Conservation (phyloP, 306 rosid genomes). For the Acacia melanoxylon region DNA sequence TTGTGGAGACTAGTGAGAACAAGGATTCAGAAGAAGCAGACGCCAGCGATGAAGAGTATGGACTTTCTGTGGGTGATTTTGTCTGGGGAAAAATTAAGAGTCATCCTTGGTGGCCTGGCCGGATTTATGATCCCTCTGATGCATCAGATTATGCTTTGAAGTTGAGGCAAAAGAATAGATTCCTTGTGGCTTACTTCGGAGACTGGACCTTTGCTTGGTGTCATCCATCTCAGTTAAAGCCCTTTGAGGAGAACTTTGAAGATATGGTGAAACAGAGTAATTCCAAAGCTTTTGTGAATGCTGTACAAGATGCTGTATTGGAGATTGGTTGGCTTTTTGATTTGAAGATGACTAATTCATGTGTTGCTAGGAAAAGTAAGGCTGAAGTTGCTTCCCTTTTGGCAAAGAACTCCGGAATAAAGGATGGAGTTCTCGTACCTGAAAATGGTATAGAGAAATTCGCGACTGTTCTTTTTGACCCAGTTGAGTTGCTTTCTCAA, state of each 20-base stretch:
- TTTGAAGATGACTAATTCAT: slow-evolving; percentile 48
- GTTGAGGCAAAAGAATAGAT: slow-evolving; percentile 44
- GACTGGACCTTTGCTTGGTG: slow-evolving; percentile 86
- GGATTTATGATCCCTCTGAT: slow-evolving; percentile 55
- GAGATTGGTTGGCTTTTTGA: slow-evolving; percentile 59
- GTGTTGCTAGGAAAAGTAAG: slow-evolving; percentile 22
- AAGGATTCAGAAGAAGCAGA: slow-evolving; percentile 45
- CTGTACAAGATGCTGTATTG: slow-evolving; percentile 61
- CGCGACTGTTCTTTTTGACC: slow-evolving; percentile 35
- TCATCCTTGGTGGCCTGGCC: slow-evolving; percentile 90
- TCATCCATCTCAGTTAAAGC: slow-evolving; percentile 65
- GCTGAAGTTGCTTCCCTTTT: slow-evolving; percentile 27
- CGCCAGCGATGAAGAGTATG: slow-evolving; percentile 32
- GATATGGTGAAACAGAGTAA: slow-evolving; percentile 60
- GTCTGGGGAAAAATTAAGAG: slow-evolving; percentile 83
- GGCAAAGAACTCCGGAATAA: slow-evolving; percentile 63
- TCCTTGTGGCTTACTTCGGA: slow-evolving; percentile 75
- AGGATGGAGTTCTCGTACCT: slow-evolving; percentile 60
- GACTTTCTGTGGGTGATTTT: slow-evolving; percentile 63
- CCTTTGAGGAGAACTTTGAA: slow-evolving; percentile 59
- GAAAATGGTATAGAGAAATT: slow-evolving; percentile 49
- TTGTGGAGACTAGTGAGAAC: slow-evolving; percentile 43
- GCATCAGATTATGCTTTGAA: slow-evolving; percentile 62
- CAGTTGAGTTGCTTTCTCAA: slow-evolving; percentile 51
- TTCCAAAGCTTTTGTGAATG: slow-evolving; percentile 49